A percentile compares a stretch with the other conserved stretches of the same genome.
Conservation (phyloP, 495 filamentous ascomycete species). For the Hypoxylon perforatum region DNA sequence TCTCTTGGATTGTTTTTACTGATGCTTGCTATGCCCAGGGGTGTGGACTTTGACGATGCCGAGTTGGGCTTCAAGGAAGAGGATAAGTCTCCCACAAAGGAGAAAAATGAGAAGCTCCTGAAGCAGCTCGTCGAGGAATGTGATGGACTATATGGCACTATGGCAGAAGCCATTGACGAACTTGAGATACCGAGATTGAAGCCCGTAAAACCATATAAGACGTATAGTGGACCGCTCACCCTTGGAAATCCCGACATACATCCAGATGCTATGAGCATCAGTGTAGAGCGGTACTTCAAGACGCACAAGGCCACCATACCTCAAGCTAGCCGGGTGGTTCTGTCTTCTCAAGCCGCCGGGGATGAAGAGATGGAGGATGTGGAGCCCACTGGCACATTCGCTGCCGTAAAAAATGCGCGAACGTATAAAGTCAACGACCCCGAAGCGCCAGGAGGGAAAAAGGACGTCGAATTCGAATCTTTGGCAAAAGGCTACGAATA, state of each 20-base stretch:
- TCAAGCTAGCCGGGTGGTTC: slow-evolving; percentile 79
- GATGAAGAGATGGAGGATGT: slow-evolving; percentile 56
- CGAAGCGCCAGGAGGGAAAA: slow-evolving; percentile 78
- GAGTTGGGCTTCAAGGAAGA: slow-evolving; percentile 96
- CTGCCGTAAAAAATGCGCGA: slow-evolving; percentile 74
- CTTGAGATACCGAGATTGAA: slow-evolving; percentile 79
- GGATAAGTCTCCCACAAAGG: slow-evolving; percentile 77
- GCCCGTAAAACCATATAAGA: slow-evolving; percentile 72
- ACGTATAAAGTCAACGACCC: slow-evolving; percentile 84
- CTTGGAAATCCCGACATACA: slow-evolving; percentile 82
- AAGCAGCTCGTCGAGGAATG: slow-evolving; percentile 69
- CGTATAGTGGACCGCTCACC: slow-evolving; percentile 81
- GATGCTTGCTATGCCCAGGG: slow-evolving; percentile 59
- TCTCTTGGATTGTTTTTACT: slow-evolving; percentile 3
- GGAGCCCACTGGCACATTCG: slow-evolving; percentile 63
- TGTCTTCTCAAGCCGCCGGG: slow-evolving; percentile 55
- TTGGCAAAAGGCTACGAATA: slow-evolving; percentile 95
- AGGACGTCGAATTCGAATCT: slow-evolving; percentile 83
- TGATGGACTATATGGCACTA: slow-evolving; percentile 80
- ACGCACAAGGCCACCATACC: slow-evolving; percentile 79
- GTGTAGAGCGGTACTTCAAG: slow-evolving; percentile 89
- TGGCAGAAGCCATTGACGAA: slow-evolving; percentile 84
- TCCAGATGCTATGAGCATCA: slow-evolving; percentile 81
- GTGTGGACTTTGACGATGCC: slow-evolving; percentile 92
- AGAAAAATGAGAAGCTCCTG: slow-evolving; percentile 74